These are phyloP conservation scores for Sarcodon sp. DNA, from an alignment of 768 basidiomycete genomes.

Conservation along the genomic window DNA sequence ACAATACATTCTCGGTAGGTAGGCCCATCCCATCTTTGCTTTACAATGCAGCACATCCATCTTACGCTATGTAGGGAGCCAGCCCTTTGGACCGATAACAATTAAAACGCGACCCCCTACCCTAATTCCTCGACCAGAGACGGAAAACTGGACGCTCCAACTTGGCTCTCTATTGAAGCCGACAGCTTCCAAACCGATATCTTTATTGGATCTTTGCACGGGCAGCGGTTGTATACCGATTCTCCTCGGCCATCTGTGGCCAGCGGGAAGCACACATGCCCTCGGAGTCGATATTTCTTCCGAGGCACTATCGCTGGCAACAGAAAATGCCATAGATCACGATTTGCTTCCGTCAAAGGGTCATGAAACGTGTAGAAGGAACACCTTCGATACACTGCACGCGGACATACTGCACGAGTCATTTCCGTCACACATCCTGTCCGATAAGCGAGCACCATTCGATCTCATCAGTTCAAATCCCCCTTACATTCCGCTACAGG, in stretches of 20 bases:
- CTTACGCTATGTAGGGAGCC: conserved; percentile 41
- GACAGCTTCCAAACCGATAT: conserved; percentile 16
- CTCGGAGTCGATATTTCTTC: conserved; percentile 58
- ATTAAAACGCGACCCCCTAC: conserved; percentile 65
- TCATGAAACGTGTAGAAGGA: not conserved
- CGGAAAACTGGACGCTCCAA: conserved; percentile 67
- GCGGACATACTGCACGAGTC: not conserved
- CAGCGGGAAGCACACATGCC: conserved; percentile 37
- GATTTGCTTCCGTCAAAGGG: conserved; percentile 3
- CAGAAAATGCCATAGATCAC: conserved; percentile 24
- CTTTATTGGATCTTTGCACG: conserved; percentile 82
- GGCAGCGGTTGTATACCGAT: conserved; percentile 90
- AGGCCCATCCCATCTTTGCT: not conserved
- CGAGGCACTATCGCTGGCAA: conserved; percentile 38
- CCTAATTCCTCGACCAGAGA: conserved; percentile 93
- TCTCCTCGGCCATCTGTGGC: conserved; percentile 50
- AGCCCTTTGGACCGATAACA: conserved; percentile 79
- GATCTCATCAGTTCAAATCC: conserved; percentile 79
- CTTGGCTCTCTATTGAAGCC: conserved; percentile 38
- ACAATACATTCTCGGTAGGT: conserved; percentile 81
- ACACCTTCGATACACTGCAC: conserved; percentile 11
- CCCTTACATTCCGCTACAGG: conserved; percentile 66
- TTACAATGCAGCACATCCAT: conserved; percentile 4
- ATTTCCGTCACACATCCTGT: conserved; percentile 5
- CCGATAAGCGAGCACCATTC: conserved; percentile 27